phyloP scores from a whole-genome alignment of 768 basidiomycete genomes.

The Tylopilus intermedius region DNA sequence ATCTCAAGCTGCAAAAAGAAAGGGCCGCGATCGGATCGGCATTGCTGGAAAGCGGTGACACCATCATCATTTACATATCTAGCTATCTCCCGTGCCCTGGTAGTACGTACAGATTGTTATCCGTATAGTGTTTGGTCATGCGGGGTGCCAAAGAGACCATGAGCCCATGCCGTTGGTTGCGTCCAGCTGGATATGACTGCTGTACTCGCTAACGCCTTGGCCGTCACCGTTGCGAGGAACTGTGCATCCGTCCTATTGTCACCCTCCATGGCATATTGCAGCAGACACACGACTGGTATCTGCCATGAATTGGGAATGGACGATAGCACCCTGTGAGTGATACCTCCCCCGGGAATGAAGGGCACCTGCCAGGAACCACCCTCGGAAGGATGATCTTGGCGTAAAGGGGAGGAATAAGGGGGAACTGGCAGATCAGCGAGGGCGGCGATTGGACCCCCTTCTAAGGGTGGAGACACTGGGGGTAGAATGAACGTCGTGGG shows the following conservation, averaged over 20 bases:
- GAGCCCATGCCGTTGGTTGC: conserved; percentile 60
- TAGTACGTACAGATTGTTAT: conserved; percentile 26
- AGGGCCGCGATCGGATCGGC: conserved; percentile 46
- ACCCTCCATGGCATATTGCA: conserved; percentile 78
- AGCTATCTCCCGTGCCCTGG: not conserved
- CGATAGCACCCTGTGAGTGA: conserved; percentile 61
- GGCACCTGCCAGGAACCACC: conserved; percentile 40
- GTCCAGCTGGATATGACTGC: conserved; percentile 39
- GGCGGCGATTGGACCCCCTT: conserved; percentile 38
- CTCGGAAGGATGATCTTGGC: conserved; percentile 30
- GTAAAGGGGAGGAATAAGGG: conserved; percentile 46
- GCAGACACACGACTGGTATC: conserved; percentile 52
- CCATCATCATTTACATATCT: not conserved
- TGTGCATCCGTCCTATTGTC: conserved; percentile 74
- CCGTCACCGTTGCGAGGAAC: conserved; percentile 50
- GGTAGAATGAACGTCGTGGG: conserved; percentile 59
- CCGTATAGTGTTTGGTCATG: conserved; percentile 73
- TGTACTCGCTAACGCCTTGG: conserved; percentile 43
- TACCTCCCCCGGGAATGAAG: conserved; percentile 76
- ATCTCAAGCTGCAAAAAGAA: conserved; percentile 71
- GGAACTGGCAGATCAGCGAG: conserved; percentile 49
- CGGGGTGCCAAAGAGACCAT: conserved; percentile 62
- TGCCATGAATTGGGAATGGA: conserved; percentile 48
- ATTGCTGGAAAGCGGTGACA: conserved; percentile 60
- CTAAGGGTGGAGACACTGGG: conserved; percentile 40